Percentiles rank a stretch among this genome's conserved stretches.
Conservation (phyloP, 306 rosid species). For the Quercus variabilis region DNA sequence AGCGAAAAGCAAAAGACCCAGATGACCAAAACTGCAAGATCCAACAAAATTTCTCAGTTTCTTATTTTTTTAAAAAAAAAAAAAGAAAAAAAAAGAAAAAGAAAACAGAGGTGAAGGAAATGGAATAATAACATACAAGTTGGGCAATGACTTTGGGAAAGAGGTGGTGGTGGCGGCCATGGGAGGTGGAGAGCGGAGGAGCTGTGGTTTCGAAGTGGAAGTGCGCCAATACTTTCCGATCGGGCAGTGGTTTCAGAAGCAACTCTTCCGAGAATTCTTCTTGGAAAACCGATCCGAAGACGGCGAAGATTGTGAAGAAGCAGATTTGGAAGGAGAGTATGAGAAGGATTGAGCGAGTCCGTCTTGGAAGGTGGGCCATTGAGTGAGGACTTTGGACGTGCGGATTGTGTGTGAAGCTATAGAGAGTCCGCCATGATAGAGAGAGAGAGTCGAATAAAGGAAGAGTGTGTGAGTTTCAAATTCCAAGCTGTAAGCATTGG, state of each 20-base stretch:
- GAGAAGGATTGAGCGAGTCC: slow-evolving; percentile 14
- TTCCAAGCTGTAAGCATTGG: no score
- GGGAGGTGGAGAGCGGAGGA: slow-evolving; percentile 42
- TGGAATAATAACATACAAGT: neutral
- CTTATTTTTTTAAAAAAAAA: neutral
- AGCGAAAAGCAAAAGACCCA: neutral
- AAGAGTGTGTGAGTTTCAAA: neutral
- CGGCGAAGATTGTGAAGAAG: neutral
- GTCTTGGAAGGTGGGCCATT: slow-evolving; percentile 36
- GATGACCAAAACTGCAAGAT: neutral
- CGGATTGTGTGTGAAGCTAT: neutral
- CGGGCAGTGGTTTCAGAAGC: slow-evolving; percentile 81
- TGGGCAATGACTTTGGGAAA: slow-evolving; percentile 37
- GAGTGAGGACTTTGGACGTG: neutral
- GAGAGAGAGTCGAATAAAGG: neutral
- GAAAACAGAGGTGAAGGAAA: neutral
- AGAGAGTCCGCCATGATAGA: slow-evolving; percentile 33
- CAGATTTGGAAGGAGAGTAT: slow-evolving; percentile 24
- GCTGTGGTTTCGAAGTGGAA: slow-evolving; percentile 72
- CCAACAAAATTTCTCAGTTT: neutral
- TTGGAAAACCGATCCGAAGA: slow-evolving; percentile 30
- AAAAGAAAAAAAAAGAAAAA: neutral
- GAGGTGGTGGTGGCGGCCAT: slow-evolving; percentile 78
- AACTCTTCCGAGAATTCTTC: slow-evolving; percentile 84
- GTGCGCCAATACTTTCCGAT: slow-evolving; percentile 81